A percentile compares a stretch with the other conserved stretches of the same genome.
Conservation (phyloP, 148 eudicot species). For the Linanthus parryae region DNA sequence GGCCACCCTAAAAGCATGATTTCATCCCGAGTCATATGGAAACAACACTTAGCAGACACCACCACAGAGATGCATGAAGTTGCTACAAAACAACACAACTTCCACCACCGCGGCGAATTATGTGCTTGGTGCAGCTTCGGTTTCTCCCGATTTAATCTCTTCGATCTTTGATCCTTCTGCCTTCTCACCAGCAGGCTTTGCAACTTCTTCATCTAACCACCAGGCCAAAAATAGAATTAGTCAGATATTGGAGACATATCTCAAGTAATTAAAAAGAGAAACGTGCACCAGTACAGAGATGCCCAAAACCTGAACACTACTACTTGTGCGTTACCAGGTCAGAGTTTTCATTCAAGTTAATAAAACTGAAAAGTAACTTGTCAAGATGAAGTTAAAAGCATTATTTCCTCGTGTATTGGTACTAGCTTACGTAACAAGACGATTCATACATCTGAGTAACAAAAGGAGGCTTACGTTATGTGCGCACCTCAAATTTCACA, state of each 20-base stretch:
- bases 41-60: no score
- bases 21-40: no score
- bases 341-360: neutral
- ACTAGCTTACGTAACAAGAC: no score
- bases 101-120: slow-evolving; percentile 1
- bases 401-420: no score
- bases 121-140: slow-evolving; percentile 17
- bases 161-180: slow-evolving; percentile 4
- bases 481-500: no score
- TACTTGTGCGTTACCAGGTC: no score
- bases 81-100: neutral
- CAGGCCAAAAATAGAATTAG: neutral
- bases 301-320: no score
- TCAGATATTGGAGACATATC: no score
- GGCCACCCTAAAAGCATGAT: no score
- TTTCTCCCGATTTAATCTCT: slow-evolving; percentile 14
- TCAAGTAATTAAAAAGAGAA: neutral
- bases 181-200: slow-evolving; percentile 35
- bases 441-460: no score
- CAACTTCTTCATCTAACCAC: slow-evolving; percentile 32
- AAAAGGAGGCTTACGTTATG: no score
- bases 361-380: neutral
- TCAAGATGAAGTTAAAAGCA: neutral
- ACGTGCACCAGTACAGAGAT: neutral
- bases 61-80: no score